These are phyloP conservation scores for Elaeagnus macrophylla DNA, from an alignment of 306 rosid species.

Conservation along the genomic window DNA sequence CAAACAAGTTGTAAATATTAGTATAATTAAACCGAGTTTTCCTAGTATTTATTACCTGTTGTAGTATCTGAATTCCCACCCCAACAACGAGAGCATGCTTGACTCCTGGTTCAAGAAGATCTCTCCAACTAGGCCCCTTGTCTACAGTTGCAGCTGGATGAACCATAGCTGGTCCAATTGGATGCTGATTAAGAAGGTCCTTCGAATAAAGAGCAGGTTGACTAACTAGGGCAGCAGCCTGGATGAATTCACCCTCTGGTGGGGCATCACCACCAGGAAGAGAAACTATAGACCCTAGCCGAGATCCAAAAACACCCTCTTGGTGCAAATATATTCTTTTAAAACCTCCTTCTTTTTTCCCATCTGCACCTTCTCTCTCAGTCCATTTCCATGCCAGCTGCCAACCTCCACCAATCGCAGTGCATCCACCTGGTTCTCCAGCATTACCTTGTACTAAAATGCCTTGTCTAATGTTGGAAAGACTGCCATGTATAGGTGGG, in stretches of 20 bases:
- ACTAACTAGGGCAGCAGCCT: conserved; percentile 75
- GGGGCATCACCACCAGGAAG: conserved; percentile 56
- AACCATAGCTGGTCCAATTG: conserved; percentile 64
- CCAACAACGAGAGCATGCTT: conserved; percentile 79
- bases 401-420: conserved; percentile 96
- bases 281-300: conserved; percentile 64
- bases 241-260: conserved; percentile 49
- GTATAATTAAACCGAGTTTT: no score
- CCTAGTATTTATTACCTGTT: conserved; percentile 56
- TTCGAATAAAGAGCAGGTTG: conserved; percentile 42
- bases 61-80: conserved; percentile 83
- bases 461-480: conserved; percentile 51
- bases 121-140: conserved; percentile 42
- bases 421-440: conserved; percentile 49
- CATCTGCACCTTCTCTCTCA: conserved; percentile 67
- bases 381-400: conserved; percentile 96
- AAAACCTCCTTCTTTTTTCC: conserved; percentile 71
- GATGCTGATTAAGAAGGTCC: conserved; percentile 54
- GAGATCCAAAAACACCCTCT: conserved; percentile 64
- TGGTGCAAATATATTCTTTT: conserved; percentile 84
- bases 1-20: no score
- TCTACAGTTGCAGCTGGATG: conserved; percentile 30
- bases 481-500: conserved; percentile 54
- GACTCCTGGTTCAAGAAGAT: conserved; percentile 78
- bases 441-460: conserved; percentile 44